These are phyloP conservation scores for Pistacia integerrima DNA, from an alignment of 345 rosid species.

Conservation along the genomic window DNA sequence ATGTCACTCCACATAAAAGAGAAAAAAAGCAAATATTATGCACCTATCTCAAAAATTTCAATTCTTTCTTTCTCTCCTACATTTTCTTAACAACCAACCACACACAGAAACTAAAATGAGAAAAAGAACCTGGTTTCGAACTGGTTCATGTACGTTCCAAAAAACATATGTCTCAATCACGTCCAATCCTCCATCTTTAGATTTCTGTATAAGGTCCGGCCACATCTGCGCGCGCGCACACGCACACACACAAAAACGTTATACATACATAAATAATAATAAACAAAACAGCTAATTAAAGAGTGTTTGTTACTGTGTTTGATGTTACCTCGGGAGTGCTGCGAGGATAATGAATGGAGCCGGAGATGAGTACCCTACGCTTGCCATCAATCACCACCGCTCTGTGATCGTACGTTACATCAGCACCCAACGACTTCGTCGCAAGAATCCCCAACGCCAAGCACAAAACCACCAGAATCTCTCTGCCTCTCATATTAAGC, in stretches of 20 bases:
- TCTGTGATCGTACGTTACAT: slow-evolving; percentile 80
- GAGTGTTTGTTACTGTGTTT: neutral
- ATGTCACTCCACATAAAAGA: neutral
- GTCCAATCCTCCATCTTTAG: slow-evolving; percentile 95
- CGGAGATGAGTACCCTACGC: slow-evolving; percentile 73
- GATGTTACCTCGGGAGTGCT: slow-evolving; percentile 76
- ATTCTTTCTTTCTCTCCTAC: neutral
- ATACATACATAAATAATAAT: neutral
- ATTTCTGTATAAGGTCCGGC: slow-evolving; percentile 91
- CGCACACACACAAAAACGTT: neutral
- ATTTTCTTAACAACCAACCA: slow-evolving; percentile 28
- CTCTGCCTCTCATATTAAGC: slow-evolving; percentile 11
- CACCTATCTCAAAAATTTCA: too few relatives aligned
- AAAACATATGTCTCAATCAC: slow-evolving; percentile 92
- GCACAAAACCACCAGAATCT: slow-evolving; percentile 20
- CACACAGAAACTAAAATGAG: neutral
- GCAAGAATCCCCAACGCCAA: slow-evolving; percentile 31
- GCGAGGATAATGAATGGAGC: slow-evolving; percentile 96
- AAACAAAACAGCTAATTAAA: neutral
- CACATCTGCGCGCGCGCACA: slow-evolving; percentile 61
- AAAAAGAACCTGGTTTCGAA: slow-evolving; percentile 64
- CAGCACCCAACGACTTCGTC: slow-evolving; percentile 44
- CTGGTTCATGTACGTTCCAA: slow-evolving; percentile 88
- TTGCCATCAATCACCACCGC: slow-evolving; percentile 80
- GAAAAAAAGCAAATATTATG: neutral